Percentiles rank a stretch among this genome's conserved stretches.
These are phyloP conservation scores for Metarhizium humberi DNA, from an alignment of 2,329 filamentous ascomycete species.

Conservation along the genomic window DNA sequence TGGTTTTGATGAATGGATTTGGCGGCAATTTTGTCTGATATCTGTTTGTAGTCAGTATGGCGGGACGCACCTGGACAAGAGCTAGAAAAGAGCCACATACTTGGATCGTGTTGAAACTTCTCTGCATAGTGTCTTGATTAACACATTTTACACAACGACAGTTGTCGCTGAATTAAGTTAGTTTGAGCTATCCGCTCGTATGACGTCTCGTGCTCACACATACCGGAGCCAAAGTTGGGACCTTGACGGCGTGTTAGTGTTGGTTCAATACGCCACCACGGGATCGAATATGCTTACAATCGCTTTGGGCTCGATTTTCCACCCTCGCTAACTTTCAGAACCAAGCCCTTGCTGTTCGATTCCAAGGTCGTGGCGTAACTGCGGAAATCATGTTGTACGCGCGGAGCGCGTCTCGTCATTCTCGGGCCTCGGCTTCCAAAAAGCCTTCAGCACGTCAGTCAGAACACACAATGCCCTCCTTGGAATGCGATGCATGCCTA, in stretches of 20 bases:
- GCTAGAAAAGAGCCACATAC: conserved; percentile 13
- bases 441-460: background rate
- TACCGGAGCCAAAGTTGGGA: conserved; percentile 15
- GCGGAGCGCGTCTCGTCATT: conserved; percentile 1
- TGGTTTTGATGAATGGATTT: conserved; percentile 16
- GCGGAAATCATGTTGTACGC: background rate
- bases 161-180: conserved; percentile 25
- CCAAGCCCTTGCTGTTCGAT: conserved; percentile 3
- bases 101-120: conserved; percentile 31
- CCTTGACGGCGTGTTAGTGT: conserved; percentile 1
- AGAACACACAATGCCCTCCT: background rate
- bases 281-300: conserved; percentile 5
- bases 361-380: conserved; percentile 9
- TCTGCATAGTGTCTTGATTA: conserved; percentile 32
- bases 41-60: conserved; percentile 13
- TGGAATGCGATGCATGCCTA: background rate
- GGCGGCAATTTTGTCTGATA: conserved; percentile 21
- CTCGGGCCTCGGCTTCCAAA: conserved; percentile 5
- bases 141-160: conserved; percentile 32
- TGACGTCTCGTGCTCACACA: background rate
- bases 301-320: background rate
- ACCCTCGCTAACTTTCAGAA: conserved; percentile 3
- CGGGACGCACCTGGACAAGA: background rate
- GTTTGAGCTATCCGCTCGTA: background rate
- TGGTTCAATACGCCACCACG: background rate